Evolutionary conservation across 2,329 filamentous ascomycete species (phyloP).

Genomic region (Neocatenulostroma microsporum): DNA sequence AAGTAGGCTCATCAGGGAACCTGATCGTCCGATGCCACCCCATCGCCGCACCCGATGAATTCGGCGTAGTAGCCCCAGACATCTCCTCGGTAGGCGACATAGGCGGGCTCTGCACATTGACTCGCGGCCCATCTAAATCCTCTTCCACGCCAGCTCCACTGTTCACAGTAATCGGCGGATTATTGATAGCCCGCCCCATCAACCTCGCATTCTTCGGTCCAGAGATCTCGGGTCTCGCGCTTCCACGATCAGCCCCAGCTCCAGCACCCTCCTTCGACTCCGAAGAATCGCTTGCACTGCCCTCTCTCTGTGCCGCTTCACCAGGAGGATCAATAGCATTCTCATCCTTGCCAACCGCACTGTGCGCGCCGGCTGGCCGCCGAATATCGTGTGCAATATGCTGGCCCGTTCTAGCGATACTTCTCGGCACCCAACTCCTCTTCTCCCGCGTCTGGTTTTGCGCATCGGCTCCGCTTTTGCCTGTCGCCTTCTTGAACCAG

Average conservation of each 20-base stretch:
- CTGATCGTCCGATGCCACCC: constrained; percentile 25
- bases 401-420: constrained; percentile 3
- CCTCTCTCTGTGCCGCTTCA: neutral
- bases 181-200: constrained; percentile 14
- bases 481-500: too few relatives aligned
- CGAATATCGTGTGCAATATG: constrained; percentile 10
- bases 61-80: constrained; percentile 7
- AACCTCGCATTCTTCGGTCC: constrained; percentile 13
- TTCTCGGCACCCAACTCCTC: constrained; percentile 7
- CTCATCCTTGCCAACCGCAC: constrained; percentile 2
- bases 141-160: too few relatives aligned
- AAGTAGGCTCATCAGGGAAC: constrained; percentile 21
- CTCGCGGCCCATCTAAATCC: constrained; percentile 8
- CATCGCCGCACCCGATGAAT: constrained; percentile 2
- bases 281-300: constrained; percentile 2
- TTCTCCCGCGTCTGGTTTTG: too few relatives aligned
- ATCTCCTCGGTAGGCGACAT: too few relatives aligned
- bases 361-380: constrained; percentile 4
- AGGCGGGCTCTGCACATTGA: constrained; percentile 7
- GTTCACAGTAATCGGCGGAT: constrained; percentile 1
- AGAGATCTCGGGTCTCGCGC: constrained; percentile 13
- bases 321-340: neutral
- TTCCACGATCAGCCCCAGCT: too few relatives aligned
- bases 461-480: too few relatives aligned
- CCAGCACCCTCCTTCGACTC: neutral